Conservation (phyloP, 352 stramenopile genomes). For the Globisporangium irregulare region DNA sequence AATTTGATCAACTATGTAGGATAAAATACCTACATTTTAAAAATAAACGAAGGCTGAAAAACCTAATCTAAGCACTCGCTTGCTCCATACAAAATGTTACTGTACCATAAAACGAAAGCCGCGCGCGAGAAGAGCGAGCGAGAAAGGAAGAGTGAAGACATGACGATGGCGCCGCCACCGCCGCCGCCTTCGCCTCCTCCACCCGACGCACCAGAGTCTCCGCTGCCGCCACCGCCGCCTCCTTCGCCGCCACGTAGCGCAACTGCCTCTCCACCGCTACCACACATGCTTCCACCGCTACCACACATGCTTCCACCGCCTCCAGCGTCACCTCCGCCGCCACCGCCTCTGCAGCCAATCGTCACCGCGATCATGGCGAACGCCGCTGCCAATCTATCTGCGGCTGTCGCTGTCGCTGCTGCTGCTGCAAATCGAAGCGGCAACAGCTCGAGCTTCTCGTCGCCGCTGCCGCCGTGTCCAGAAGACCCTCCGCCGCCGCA, state of each 20-base stretch:
- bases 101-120: background rate
- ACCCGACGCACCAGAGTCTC: background rate
- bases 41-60: background rate
- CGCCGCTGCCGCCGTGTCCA: conserved; percentile 65
- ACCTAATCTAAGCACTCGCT: background rate
- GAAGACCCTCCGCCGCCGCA: conserved; percentile 63
- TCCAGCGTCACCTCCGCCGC: conserved; percentile 7
- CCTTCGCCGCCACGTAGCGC: background rate
- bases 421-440: conserved; percentile 12
- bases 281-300: background rate
- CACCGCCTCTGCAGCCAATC: conserved; percentile 3
- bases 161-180: conserved; percentile 5
- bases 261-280: background rate
- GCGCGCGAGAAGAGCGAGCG: no score
- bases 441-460: conserved; percentile 71
- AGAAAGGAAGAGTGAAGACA: background rate
- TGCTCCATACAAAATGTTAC: background rate
- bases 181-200: conserved; percentile 2
- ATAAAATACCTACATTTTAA: no score
- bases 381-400: background rate
- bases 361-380: background rate
- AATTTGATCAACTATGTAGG: no score
- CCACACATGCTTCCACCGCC: background rate
- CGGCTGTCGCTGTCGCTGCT: background rate
- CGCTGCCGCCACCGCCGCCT: conserved; percentile 2